A percentile compares a stretch with the other conserved stretches of the same genome.
These are phyloP conservation scores for Phyllosticta citribraziliensis DNA, from an alignment of 2,329 filamentous ascomycete species.

Conservation along the genomic window DNA sequence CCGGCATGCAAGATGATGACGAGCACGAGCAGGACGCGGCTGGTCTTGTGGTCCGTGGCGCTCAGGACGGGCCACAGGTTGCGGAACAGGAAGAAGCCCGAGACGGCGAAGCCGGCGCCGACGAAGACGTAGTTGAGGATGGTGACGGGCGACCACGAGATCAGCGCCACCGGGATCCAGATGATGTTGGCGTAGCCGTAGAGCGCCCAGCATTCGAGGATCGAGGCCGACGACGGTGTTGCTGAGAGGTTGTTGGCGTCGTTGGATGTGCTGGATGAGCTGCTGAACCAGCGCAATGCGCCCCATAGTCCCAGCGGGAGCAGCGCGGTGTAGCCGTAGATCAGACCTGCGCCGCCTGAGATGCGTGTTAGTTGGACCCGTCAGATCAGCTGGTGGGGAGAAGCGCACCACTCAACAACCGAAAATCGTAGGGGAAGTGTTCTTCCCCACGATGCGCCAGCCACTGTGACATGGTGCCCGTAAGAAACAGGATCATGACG, in stretches of 20 bases:
- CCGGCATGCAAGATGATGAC: conserved; percentile 81
- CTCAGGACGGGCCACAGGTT: conserved; percentile 65
- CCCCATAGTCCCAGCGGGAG: conserved; percentile 81
- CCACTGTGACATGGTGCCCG: conserved; percentile 91
- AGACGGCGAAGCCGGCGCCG: conserved; percentile 45
- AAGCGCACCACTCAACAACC: conserved; percentile 64
- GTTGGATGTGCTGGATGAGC: conserved; percentile 17
- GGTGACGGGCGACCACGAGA: conserved; percentile 78
- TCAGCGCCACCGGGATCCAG: conserved; percentile 89
- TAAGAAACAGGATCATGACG: conserved; percentile 87
- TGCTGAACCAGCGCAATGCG: conserved; percentile 86
- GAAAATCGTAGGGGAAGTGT: conserved; percentile 87
- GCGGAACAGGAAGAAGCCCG: conserved; percentile 29
- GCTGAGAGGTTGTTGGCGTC: conserved; percentile 22
- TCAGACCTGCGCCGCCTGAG: conserved; percentile 70
- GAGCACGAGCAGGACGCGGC: conserved; percentile 74
- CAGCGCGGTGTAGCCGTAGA: conserved; percentile 84
- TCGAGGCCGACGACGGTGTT: conserved; percentile 57
- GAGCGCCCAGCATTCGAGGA: conserved; percentile 89
- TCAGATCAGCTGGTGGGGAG: not conserved
- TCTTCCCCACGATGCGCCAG: conserved; percentile 56
- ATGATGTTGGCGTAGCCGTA: conserved; percentile 96
- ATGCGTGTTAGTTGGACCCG: not conserved
- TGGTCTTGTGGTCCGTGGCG: conserved; percentile 85
- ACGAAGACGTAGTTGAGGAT: conserved; percentile 93